Percentiles rank a stretch among this genome's conserved stretches.
Conservation (phyloP, 2,329 filamentous ascomycete species). For the Cryoendolithus antarcticus region DNA sequence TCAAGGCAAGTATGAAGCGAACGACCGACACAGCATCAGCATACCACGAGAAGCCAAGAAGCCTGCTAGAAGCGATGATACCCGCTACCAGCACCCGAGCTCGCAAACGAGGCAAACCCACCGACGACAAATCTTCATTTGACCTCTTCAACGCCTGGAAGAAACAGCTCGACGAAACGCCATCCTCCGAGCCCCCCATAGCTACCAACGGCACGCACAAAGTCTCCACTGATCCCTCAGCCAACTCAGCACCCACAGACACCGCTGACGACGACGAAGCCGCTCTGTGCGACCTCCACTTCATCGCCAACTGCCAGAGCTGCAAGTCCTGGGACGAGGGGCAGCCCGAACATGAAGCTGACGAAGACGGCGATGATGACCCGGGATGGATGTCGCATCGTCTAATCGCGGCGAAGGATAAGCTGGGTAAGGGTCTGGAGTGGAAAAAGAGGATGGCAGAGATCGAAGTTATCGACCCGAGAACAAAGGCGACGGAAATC, state of each 20-base stretch:
- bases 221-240: slow-evolving; percentile 1
- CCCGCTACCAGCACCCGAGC: slow-evolving; percentile 58
- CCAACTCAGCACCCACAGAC: not conserved
- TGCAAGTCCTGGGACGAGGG: slow-evolving; percentile 73
- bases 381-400: slow-evolving; percentile 77
- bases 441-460: slow-evolving; percentile 89
- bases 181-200: slow-evolving; percentile 4
- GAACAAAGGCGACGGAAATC: slow-evolving; percentile 19
- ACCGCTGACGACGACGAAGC: slow-evolving; percentile 48
- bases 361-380: slow-evolving; percentile 40
- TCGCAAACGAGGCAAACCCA: slow-evolving; percentile 51
- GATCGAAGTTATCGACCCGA: slow-evolving; percentile 67
- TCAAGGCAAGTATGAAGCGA: slow-evolving; percentile 72
- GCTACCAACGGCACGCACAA: slow-evolving; percentile 1
- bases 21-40: slow-evolving; percentile 28
- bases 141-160: slow-evolving; percentile 69
- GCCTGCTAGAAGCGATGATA: slow-evolving; percentile 60
- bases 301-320: slow-evolving; percentile 89
- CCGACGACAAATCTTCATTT: slow-evolving; percentile 45
- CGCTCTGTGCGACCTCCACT: slow-evolving; percentile 80
- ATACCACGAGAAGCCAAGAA: slow-evolving; percentile 48
- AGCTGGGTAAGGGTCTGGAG: slow-evolving; percentile 75
- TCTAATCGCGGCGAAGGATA: slow-evolving; percentile 78
- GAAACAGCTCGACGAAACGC: slow-evolving; percentile 51
- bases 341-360: slow-evolving; percentile 45